phyloP scores from a whole-genome alignment of 768 basidiomycete genomes.

The Inosperma sp. region DNA sequence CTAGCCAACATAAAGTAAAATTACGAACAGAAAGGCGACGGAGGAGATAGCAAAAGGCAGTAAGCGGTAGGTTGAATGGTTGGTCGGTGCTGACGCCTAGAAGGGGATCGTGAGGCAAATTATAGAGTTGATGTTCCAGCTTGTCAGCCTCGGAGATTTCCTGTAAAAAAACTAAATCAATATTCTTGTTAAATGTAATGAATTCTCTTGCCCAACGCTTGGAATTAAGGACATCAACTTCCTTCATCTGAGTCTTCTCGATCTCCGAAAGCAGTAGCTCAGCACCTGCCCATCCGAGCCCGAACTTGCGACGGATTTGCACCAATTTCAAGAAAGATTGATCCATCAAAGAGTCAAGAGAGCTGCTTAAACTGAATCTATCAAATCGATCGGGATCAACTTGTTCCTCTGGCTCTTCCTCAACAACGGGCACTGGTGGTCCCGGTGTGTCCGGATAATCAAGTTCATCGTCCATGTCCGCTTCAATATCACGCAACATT shows the following conservation, averaged over 20 bases:
- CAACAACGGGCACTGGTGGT: conserved; percentile 17
- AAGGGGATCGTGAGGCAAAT: conserved; percentile 56
- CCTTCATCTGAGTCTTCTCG: conserved; percentile 40
- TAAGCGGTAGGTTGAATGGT: conserved; percentile 54
- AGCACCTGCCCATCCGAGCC: conserved; percentile 66
- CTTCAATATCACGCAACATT: conserved; percentile 20
- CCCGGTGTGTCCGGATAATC: conserved; percentile 18
- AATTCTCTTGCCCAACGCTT: conserved; percentile 28
- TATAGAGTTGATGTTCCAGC: conserved; percentile 40
- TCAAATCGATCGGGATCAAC: conserved; percentile 45
- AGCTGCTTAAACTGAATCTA: conserved; percentile 57
- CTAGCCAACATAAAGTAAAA: background rate
- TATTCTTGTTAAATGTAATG: background rate
- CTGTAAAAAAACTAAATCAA: conserved; percentile 18
- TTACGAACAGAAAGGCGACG: conserved; percentile 54
- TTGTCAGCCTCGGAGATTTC: conserved; percentile 39
- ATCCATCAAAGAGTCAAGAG: conserved; percentile 58
- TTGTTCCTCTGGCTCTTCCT: conserved; percentile 31
- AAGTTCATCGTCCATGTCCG: conserved; percentile 24
- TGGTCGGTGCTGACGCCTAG: conserved; percentile 26
- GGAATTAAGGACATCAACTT: conserved; percentile 35
- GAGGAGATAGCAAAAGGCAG: conserved; percentile 61
- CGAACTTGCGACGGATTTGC: conserved; percentile 46
- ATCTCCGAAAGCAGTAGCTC: conserved; percentile 47
- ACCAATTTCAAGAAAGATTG: conserved; percentile 52